Evolutionary conservation across 2,329 filamentous ascomycete species (phyloP).

Genomic region (Zymoseptoria passerinii): DNA sequence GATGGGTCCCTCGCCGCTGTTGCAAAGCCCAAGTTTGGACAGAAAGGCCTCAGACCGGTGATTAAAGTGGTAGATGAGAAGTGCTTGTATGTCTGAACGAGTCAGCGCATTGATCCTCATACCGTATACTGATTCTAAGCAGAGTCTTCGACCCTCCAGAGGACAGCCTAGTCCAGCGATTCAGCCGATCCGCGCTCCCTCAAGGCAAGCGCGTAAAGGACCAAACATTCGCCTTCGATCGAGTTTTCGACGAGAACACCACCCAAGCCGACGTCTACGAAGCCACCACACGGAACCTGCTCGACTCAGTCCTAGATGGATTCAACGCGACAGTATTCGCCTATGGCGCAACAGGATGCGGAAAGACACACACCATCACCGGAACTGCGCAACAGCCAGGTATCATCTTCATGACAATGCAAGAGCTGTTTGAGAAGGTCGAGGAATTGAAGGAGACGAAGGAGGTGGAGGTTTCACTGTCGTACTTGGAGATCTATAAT

Average conservation of each 20-base stretch:
- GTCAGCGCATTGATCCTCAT: not conserved
- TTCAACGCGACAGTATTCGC: constrained; percentile 99
- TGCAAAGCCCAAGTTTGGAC: constrained; percentile 73
- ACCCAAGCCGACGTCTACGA: constrained; percentile 93
- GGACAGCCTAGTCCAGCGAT: constrained; percentile 82
- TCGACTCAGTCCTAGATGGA: constrained; percentile 91
- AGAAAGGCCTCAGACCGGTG: constrained; percentile 80
- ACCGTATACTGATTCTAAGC: constrained; percentile 13
- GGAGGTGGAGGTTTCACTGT: constrained; percentile 79
- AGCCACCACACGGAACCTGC: constrained; percentile 75
- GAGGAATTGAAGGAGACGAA: constrained; percentile 79
- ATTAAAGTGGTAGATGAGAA: constrained; percentile 95
- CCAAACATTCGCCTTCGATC: constrained; percentile 93
- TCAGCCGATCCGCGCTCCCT: constrained; percentile 62
- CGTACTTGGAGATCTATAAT: constrained; percentile 98
- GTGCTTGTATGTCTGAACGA: constrained; percentile 62
- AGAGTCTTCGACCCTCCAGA: constrained; percentile 97
- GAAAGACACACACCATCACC: constrained; percentile 93
- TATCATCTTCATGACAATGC: constrained; percentile 98
- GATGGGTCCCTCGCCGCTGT: constrained; percentile 88
- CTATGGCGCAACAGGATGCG: constrained; percentile 94
- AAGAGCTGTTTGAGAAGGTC: constrained; percentile 95
- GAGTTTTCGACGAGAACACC: constrained; percentile 92
- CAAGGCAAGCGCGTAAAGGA: constrained; percentile 91
- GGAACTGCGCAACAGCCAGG: constrained; percentile 87